Evolutionary conservation across 306 rosid genomes (phyloP).

Genomic region (Ziziphus jujuba): DNA sequence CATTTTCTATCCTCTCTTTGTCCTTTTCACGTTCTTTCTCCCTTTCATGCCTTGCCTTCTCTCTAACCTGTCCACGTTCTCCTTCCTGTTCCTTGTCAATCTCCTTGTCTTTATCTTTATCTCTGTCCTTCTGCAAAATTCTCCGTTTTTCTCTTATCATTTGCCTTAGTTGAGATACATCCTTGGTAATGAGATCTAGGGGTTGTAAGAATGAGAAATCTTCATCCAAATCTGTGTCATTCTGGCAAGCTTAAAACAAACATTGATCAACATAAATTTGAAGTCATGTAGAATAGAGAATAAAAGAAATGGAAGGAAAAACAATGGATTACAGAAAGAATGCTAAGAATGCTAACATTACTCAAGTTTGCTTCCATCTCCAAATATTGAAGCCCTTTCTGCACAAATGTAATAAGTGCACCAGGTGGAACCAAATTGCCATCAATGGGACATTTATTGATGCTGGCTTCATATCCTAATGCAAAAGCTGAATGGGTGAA

Average conservation of each 20-base stretch:
- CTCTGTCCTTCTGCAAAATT: constrained; percentile 58
- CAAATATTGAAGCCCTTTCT: constrained; percentile 93
- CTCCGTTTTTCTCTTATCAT: constrained; percentile 70
- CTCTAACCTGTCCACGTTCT: constrained; percentile 63
- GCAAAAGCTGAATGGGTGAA: constrained; percentile 93
- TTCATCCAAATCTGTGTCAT: constrained; percentile 85
- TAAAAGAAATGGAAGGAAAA: not conserved
- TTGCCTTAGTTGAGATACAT: constrained; percentile 74
- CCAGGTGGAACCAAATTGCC: constrained; percentile 89
- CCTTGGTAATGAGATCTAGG: constrained; percentile 88
- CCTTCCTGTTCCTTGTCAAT: constrained; percentile 64
- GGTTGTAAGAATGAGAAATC: constrained; percentile 94
- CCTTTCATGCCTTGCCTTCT: constrained; percentile 65
- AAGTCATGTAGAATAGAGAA: constrained; percentile 23
- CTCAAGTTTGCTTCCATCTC: constrained; percentile 99
- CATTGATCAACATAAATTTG: constrained; percentile 54
- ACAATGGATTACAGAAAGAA: constrained; percentile 5
- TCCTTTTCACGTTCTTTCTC: constrained; percentile 65
- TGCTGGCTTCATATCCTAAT: constrained; percentile 92
- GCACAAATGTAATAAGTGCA: constrained; percentile 83
- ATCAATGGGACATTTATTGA: constrained; percentile 79
- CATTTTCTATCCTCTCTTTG: constrained; percentile 59
- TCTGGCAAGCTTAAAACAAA: constrained; percentile 84
- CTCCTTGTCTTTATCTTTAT: constrained; percentile 54
- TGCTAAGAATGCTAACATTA: constrained; percentile 66